Evolutionary conservation across 2,329 filamentous ascomycete species (phyloP).

Genomic region (Alternaria triticina): DNA sequence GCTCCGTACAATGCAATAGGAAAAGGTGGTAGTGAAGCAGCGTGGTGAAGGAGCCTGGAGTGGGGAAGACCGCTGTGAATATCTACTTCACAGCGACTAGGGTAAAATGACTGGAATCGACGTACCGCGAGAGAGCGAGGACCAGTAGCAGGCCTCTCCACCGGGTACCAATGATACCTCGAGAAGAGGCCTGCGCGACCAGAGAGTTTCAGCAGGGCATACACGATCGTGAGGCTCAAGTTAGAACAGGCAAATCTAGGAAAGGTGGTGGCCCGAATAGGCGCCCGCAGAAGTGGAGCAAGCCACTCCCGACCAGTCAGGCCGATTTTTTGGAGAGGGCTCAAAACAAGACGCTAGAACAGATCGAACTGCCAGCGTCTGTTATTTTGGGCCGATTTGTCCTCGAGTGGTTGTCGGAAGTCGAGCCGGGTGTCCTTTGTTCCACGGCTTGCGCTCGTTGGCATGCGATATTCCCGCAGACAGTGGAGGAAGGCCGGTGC

Average conservation of each 20-base stretch:
- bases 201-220: constrained; percentile 51
- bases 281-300: constrained; percentile 45
- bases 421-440: constrained; percentile 43
- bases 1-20: constrained; percentile 48
- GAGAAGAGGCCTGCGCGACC: constrained; percentile 47
- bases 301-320: constrained; percentile 48
- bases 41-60: constrained; percentile 21
- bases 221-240: constrained; percentile 52
- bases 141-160: constrained; percentile 43
- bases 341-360: constrained; percentile 44
- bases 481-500: constrained; percentile 29
- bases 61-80: constrained; percentile 25
- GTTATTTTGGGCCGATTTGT: constrained; percentile 39
- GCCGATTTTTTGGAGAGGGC: constrained; percentile 43
- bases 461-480: constrained; percentile 29
- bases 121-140: constrained; percentile 51
- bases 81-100: constrained; percentile 35
- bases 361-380: constrained; percentile 22
- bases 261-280: constrained; percentile 46
- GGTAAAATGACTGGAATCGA: constrained; percentile 40
- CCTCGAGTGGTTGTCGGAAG: constrained; percentile 39
- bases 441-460: constrained; percentile 47
- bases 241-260: constrained; percentile 45
- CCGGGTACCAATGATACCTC: constrained; percentile 47
- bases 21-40: constrained; percentile 32